Evolutionary conservation across 1,284 basidiomycete genomes (phyloP).

Genomic region (Cryptococcus deneoformans): DNA sequence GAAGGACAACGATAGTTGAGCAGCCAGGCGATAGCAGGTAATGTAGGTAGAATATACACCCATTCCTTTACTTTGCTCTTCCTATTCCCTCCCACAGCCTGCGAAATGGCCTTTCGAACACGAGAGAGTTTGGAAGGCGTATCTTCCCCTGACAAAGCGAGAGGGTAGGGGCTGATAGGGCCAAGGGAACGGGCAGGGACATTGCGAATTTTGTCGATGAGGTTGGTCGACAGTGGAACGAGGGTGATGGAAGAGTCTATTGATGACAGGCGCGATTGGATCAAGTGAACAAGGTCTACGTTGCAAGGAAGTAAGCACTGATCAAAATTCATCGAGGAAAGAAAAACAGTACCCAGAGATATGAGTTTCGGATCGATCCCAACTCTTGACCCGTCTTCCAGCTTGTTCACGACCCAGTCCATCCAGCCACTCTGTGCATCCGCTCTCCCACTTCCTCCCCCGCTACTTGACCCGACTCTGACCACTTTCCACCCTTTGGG

Average conservation of each 20-base stretch:
- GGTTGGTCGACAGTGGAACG: slow-evolving; percentile 61
- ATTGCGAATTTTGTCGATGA: slow-evolving; percentile 79
- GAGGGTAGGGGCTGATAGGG: slow-evolving; percentile 69
- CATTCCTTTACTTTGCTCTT: slow-evolving; percentile 14
- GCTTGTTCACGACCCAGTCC: slow-evolving; percentile 65
- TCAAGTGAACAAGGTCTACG: slow-evolving; percentile 19
- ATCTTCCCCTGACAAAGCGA: slow-evolving; percentile 65
- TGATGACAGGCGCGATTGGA: slow-evolving; percentile 41
- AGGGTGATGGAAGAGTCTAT: slow-evolving; percentile 61
- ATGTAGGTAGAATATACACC: slow-evolving; percentile 49
- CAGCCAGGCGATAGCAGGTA: slow-evolving; percentile 62
- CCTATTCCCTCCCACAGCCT: slow-evolving; percentile 27
- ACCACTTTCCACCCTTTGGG: slow-evolving; percentile 75
- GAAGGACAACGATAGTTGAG: slow-evolving; percentile 71
- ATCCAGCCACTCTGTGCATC: slow-evolving; percentile 65
- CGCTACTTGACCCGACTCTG: slow-evolving; percentile 59
- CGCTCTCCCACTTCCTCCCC: slow-evolving; percentile 47
- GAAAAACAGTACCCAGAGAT: slow-evolving; percentile 54
- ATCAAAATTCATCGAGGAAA: neutral
- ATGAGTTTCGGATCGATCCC: slow-evolving; percentile 89
- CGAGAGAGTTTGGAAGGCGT: slow-evolving; percentile 32
- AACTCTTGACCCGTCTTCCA: slow-evolving; percentile 59
- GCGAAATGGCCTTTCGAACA: slow-evolving; percentile 35
- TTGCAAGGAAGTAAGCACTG: neutral
- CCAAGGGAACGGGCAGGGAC: slow-evolving; percentile 66